Percentiles rank a stretch among this genome's conserved stretches.
phyloP scores from a whole-genome alignment of 257 asterid genomes.

The Henckelia pumila region DNA sequence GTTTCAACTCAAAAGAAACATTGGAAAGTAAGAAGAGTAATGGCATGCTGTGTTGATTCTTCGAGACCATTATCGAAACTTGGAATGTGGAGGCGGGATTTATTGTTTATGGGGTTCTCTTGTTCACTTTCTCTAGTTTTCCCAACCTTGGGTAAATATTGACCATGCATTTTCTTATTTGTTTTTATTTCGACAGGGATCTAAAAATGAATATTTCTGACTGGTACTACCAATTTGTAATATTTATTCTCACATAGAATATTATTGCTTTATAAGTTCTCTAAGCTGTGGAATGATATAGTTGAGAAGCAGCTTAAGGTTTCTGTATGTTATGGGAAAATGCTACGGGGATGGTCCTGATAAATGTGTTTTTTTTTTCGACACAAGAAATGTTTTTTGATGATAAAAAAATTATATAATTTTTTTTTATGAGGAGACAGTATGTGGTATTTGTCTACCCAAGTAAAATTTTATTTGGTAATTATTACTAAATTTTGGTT shows the following conservation, averaged over 20 bases:
- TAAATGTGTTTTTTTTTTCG: no score
- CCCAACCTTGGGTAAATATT: conserved; percentile 46
- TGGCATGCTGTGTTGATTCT: conserved; percentile 31
- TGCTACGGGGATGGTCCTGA: no score
- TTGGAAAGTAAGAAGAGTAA: conserved; percentile 25
- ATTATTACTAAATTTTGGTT: no score
- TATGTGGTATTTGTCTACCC: no score
- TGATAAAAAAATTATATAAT: no score
- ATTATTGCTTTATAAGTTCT: not conserved
- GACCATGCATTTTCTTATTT: not conserved
- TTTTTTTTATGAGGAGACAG: no score
- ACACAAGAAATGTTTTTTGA: no score
- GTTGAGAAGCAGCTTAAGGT: not conserved
- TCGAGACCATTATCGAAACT: conserved; percentile 33
- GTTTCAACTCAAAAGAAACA: conserved; percentile 27
- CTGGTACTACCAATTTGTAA: conserved; percentile 1
- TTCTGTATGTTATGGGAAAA: not conserved
- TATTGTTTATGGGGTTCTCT: conserved; percentile 50
- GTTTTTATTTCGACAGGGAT: no score
- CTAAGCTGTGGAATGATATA: conserved; percentile 1
- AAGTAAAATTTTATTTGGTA: no score
- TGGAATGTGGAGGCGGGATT: conserved; percentile 58
- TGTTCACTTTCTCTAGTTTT: conserved; percentile 52
- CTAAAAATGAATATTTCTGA: no score
- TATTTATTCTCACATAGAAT: not conserved